Conservation (phyloP, 2,329 filamentous ascomycete species). For the Cladosporium sp. region DNA sequence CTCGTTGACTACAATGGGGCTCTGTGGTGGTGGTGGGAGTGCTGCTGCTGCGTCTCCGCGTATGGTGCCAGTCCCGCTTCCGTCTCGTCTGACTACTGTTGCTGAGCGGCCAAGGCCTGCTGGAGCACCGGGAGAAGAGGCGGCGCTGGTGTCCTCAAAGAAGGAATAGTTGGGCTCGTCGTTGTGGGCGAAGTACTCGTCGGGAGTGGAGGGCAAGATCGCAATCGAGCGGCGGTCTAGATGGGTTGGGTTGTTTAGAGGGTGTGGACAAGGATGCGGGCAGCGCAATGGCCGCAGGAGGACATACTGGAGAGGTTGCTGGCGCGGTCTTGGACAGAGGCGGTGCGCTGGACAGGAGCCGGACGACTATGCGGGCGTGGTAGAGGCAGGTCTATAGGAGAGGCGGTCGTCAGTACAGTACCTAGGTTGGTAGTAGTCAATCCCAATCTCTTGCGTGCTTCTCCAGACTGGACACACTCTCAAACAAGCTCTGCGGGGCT, state of each 20-base stretch:
- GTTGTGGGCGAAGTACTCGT: constrained; percentile 20
- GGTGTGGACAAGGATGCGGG: not conserved
- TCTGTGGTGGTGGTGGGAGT: not conserved
- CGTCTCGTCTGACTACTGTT: constrained; percentile 31
- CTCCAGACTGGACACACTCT: not conserved
- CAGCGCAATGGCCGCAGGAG: not conserved
- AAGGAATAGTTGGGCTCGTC: constrained; percentile 19
- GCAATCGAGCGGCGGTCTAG: constrained; percentile 32
- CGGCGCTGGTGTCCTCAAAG: constrained; percentile 23
- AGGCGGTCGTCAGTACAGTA: not conserved
- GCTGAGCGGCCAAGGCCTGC: constrained; percentile 31
- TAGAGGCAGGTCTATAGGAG: constrained; percentile 12
- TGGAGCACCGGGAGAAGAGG: constrained; percentile 23
- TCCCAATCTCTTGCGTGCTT: constrained; percentile 9
- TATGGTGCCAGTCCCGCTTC: not conserved
- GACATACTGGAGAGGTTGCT: constrained; percentile 20
- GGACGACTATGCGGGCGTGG: constrained; percentile 6
- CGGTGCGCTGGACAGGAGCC: constrained; percentile 16
- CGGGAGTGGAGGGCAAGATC: constrained; percentile 23
- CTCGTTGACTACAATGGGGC: constrained; percentile 5
- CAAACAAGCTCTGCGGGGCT: not conserved
- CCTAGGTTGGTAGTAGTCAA: too few relatives aligned
- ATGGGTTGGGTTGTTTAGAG: constrained; percentile 3
- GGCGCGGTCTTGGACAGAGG: constrained; percentile 7
- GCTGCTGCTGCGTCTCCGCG: constrained; percentile 3